Evolutionary conservation across 805 yeast genomes (phyloP).

Genomic region (Kluyveromyces aestuarii): DNA sequence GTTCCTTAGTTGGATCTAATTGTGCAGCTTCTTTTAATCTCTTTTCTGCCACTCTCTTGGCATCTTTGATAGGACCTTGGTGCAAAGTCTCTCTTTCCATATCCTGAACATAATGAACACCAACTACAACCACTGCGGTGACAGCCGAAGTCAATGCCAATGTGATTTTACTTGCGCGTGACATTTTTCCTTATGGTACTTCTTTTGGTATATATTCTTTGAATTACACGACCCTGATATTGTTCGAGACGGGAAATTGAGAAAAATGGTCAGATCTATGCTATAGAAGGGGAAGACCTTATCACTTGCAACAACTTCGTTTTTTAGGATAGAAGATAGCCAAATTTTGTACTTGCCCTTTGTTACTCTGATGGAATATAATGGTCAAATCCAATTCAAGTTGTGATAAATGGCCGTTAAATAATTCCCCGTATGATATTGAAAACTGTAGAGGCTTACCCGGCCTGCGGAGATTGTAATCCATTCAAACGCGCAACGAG

Average conservation of each 20-base stretch:
- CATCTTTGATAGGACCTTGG: slow-evolving; percentile 82
- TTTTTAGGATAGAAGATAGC: too few species aligned
- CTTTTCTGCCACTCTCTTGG: slow-evolving; percentile 48
- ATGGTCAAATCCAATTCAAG: too few species aligned
- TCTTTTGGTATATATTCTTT: background rate
- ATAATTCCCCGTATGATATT: too few species aligned
- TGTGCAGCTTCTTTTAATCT: slow-evolving; percentile 26
- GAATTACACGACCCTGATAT: background rate
- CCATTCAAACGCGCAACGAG: background rate
- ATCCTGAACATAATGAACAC: slow-evolving; percentile 63
- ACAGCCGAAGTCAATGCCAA: slow-evolving; percentile 47
- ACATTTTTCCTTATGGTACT: slow-evolving; percentile 37
- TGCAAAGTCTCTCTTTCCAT: slow-evolving; percentile 63
- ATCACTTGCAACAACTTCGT: background rate
- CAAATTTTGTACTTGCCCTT: too few species aligned
- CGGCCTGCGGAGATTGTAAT: background rate
- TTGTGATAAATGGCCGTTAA: too few species aligned
- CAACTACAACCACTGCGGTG: slow-evolving; percentile 51
- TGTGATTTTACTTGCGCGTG: slow-evolving; percentile 71
- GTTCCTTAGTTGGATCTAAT: slow-evolving; percentile 28
- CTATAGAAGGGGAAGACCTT: background rate
- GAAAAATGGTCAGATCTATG: background rate
- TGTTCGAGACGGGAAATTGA: background rate
- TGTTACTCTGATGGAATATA: too few species aligned
- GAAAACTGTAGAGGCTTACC: background rate